Percentiles rank a stretch among this genome's conserved stretches.
Evolutionary conservation across 2,329 filamentous ascomycete genomes (phyloP).

Genomic region (Aspergillus ruber): DNA sequence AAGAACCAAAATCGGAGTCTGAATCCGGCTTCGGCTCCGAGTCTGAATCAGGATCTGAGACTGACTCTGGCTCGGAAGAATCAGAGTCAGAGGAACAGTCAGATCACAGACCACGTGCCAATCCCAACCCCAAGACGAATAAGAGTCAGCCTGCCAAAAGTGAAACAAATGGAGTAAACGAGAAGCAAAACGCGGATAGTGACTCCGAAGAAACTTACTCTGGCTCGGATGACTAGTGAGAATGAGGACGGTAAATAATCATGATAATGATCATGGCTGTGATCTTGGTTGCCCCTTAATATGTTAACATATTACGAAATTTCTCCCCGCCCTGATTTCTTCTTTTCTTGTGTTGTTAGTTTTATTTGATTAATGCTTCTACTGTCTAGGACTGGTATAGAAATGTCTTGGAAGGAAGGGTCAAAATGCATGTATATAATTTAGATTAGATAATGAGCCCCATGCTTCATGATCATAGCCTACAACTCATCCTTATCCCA

Average conservation of each 20-base stretch:
- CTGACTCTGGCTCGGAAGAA: not conserved
- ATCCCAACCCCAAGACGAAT: not conserved
- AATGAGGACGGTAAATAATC: not conserved
- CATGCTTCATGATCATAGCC: slow-evolving; percentile 2
- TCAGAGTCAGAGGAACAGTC: not conserved
- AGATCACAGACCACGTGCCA: not conserved
- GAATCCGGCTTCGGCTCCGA: too few species aligned
- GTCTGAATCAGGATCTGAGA: not conserved
- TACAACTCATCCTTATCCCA: slow-evolving; percentile 30
- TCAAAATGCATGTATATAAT: too few species aligned
- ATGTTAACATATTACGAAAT: too few species aligned
- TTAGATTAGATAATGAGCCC: too few species aligned
- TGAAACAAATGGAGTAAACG: not conserved
- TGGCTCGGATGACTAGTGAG: not conserved
- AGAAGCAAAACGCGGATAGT: not conserved
- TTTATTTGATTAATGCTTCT: too few species aligned
- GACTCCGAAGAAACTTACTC: not conserved
- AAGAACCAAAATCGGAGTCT: not conserved
- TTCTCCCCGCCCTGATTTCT: too few species aligned
- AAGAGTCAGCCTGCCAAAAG: not conserved
- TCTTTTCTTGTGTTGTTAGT: too few species aligned
- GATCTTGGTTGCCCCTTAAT: too few species aligned
- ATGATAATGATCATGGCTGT: too few species aligned
- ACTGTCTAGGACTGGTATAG: too few species aligned
- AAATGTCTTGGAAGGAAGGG: too few species aligned